Percentiles rank a stretch among this genome's conserved stretches.
phyloP scores from a whole-genome alignment of 1,284 basidiomycete species.

The Papiliotrema laurentii region DNA sequence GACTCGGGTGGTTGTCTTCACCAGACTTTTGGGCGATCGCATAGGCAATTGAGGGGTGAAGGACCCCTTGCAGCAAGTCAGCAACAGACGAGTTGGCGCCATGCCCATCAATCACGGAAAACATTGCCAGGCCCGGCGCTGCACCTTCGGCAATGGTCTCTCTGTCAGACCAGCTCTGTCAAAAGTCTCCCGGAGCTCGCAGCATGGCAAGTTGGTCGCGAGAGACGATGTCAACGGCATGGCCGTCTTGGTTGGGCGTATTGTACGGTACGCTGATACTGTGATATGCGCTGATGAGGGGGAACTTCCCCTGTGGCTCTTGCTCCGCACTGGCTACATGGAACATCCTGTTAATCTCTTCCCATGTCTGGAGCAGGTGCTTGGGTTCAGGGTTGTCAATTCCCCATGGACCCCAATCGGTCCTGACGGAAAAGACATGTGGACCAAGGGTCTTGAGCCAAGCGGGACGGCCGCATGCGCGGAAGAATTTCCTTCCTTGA shows the following conservation, averaged over 20 bases:
- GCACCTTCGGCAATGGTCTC: not conserved
- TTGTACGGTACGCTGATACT: not conserved
- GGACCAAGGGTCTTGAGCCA: too few relatives aligned
- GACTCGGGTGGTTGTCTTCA: constrained; percentile 4
- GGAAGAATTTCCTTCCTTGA: too few relatives aligned
- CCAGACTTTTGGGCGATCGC: constrained; percentile 60
- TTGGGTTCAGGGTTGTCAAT: not conserved
- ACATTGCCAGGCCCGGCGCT: constrained; percentile 58
- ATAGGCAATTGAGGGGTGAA: constrained; percentile 80
- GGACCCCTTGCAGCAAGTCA: constrained; percentile 71
- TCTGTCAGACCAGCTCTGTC: not conserved
- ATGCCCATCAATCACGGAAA: constrained; percentile 91
- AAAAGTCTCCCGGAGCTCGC: not conserved
- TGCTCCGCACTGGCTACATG: not conserved
- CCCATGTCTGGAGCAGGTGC: not conserved
- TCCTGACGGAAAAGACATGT: not conserved
- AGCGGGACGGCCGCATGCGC: too few relatives aligned
- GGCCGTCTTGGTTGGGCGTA: not conserved
- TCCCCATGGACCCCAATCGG: not conserved
- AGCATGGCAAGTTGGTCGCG: not conserved
- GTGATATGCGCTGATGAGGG: not conserved
- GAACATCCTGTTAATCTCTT: not conserved
- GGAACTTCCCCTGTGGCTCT: not conserved
- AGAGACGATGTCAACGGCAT: not conserved
- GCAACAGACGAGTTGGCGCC: constrained; percentile 72